Evolutionary conservation across 139 green algal genomes (phyloP), one percentile per base, ranked within the genome.

Genomic region (Pleodorina starrii): DNA sequence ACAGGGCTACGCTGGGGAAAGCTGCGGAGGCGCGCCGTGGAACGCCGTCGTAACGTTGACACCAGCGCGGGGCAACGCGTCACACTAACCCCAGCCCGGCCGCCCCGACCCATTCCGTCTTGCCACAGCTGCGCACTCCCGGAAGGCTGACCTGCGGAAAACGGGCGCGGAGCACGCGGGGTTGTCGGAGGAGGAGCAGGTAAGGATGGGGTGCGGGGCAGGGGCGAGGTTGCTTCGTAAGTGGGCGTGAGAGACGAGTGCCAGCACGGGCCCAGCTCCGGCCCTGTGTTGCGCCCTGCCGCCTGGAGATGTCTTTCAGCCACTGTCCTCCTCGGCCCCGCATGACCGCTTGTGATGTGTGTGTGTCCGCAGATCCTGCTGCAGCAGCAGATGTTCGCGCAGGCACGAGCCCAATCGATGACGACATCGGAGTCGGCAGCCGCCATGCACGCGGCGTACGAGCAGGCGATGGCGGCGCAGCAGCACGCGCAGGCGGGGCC

Each of bases 361-460:
- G 17, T 17, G 14, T 21, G 54, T 9, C 57, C 69, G 38, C 91
- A 94, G 90, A 94, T 95, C 59, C 87, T 68, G 69, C 89, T 95
- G 75, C 93, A 95, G 88, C 91, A 95, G 88, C 90, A 94, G 82
- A 91, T 95, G 88, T 95, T 95, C 92, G 93, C 91, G 27, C 90
- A 90, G 5, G 93, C 92, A 0, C 87, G 92, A n/a, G 91, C 91
- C 3, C 71, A 71, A 23, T 93, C 92, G 10, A 83, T 91, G 78
- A 93, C 87, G 7, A 89, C 85, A 6, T 72, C 57, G 36, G 91
- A 91, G 23, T 82, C 38, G 0, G 91, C 91, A 21, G 87, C 91
- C 4, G 46, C 77, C 43, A 90, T 93, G 84, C 63, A 77, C 12
- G 90, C 90, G 11, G 72, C 90, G 7, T 93, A 93, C 87, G 81